Evolutionary conservation across 805 yeast genomes (phyloP).

Genomic region (Candida piceae): DNA sequence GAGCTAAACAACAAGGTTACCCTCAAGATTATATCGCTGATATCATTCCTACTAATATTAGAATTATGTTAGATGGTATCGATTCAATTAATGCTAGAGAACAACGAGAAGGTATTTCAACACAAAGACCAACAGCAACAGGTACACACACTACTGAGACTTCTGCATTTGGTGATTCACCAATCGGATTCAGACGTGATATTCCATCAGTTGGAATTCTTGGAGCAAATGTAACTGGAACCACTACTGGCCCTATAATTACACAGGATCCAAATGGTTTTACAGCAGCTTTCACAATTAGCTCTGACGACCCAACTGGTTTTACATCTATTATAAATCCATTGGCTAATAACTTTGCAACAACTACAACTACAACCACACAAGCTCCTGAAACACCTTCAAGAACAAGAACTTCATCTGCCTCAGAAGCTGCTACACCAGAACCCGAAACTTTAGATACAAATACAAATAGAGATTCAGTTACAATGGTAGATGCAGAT

Average conservation of each 20-base stretch:
- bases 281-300: background rate
- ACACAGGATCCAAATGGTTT: background rate
- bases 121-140: too few species aligned
- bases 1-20: conserved; percentile 31
- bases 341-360: background rate
- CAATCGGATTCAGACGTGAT: conserved; percentile 15
- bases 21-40: conserved; percentile 24
- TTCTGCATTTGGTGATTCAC: too few species aligned
- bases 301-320: background rate
- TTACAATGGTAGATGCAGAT: background rate
- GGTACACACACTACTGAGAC: too few species aligned
- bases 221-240: background rate
- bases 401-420: conserved; percentile 1
- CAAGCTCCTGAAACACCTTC: background rate
- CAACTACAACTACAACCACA: background rate
- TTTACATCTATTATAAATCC: background rate
- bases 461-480: background rate
- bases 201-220: conserved; percentile 4
- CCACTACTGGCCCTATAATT: background rate
- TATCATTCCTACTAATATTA: conserved; percentile 21
- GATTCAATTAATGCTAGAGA: conserved; percentile 1
- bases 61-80: conserved; percentile 19
- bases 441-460: conserved; percentile 1
- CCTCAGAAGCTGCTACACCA: background rate
- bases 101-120: too few species aligned